Percentiles rank a stretch among this genome's conserved stretches.
phyloP scores from a whole-genome alignment of 176 grass and related monocot genomes.

The Phoenix roebelenii region DNA sequence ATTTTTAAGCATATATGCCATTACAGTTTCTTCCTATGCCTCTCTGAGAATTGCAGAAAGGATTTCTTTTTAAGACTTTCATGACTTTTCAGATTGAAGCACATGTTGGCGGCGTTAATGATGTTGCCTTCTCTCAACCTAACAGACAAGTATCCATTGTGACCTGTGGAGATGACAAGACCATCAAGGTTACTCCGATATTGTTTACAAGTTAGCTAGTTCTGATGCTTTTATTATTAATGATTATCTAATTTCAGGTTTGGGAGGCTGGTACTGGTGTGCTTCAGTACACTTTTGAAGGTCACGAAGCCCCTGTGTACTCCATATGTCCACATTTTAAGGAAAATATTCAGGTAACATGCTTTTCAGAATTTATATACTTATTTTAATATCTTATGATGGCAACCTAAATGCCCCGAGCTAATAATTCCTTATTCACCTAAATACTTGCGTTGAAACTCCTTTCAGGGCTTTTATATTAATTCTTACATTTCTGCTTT shows the following conservation, averaged over 20 bases:
- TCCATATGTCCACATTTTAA: constrained; percentile 26
- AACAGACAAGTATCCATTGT: constrained; percentile 11
- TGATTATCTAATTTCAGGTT: constrained; percentile 10
- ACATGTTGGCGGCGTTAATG: constrained; percentile 29
- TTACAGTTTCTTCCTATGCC: no score
- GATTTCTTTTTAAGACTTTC: not conserved
- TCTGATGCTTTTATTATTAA: constrained; percentile 1
- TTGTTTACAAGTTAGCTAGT: not conserved
- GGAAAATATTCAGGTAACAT: constrained; percentile 20
- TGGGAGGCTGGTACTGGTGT: constrained; percentile 17
- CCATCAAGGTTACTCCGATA: constrained; percentile 14
- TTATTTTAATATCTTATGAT: no score
- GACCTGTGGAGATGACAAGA: constrained; percentile 28
- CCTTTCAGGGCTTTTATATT: no score
- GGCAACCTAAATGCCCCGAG: no score
- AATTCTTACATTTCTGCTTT: not conserved
- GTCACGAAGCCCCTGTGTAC: constrained; percentile 16
- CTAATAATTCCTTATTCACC: no score
- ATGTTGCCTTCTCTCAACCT: constrained; percentile 28
- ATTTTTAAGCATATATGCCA: no score
- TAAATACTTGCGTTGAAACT: no score
- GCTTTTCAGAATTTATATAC: not conserved
- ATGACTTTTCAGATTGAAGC: constrained; percentile 22
- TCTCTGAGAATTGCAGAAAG: no score
- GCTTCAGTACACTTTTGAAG: constrained; percentile 16